Evolutionary conservation across 345 rosid genomes (phyloP), one percentile per base, ranked within the genome.

Genomic region (Hibiscus syriacus): DNA sequence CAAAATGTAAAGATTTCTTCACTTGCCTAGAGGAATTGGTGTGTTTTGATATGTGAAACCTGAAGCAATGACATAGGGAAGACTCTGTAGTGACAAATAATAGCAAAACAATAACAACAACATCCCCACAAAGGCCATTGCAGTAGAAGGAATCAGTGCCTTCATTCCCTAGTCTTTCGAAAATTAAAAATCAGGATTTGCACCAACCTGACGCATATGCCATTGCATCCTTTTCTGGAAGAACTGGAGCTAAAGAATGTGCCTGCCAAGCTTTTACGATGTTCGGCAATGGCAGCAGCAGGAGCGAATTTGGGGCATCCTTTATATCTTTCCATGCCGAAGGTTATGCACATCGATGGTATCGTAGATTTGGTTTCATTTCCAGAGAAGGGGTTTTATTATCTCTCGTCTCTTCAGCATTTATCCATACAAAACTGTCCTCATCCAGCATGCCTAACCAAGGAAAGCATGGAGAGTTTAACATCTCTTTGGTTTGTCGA

Each of bases 151-250:
- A 16, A 43, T 16, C 67, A 43, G 25, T 43, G 23, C 14, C 4
- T n/a, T 64, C 67, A 45, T 26, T 64, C 16, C 67, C 67, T 43
- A 8, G 67, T 64, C 67, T 64, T 64, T 64, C 67, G 19, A 64
- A 26, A n/a, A 45, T 26, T 64, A 26, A 43, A 9, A 12, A 64
- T 45, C 16, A 38, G 38, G 8, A 64, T 64, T 26, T 64, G 67
- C 54, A 25, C 54, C 30, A 45, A 64, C 36, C 67, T 64, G 53
- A 64, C 67, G 26, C 12, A 8, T 26, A 64, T 64, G 34, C 67
- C 54, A 16, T 16, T 25, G 54, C 53, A 64, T 45, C 67, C 67
- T 1, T 11, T 16, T 45, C 9, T 64, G 38, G 67, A 64, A 43
- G 67, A 64, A 16, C 38, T 64, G 67, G 54, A 64, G 23, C 38